Base-by-base conservation (phyloP, 2,329 filamentous ascomycete species). In the Fusarium hostae region DNA sequence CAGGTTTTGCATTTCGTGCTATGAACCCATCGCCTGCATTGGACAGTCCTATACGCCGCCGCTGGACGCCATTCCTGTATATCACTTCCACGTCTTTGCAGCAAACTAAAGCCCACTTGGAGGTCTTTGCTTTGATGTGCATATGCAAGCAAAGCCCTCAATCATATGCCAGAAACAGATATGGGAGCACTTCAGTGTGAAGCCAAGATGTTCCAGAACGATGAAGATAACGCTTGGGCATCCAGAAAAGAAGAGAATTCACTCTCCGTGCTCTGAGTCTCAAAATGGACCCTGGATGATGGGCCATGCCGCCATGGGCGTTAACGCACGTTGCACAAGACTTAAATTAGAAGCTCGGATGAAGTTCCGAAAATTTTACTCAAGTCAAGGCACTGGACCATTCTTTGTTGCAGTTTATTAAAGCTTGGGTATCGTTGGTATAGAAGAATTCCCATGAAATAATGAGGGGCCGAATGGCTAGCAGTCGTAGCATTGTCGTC, bases 201-300 rank as follows among this genome's bases (percentile, higher is more conserved):
- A 47, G 28, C 39, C n/a, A 56, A 66, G 37, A 58, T 20, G 40
- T 72, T 72, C 57, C 65, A 70, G 65, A 72, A 72, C 56, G 47
- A 43, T 50, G 32, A 51, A 58, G 28, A 22, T 43, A 58, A 55
- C 41, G 52, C 65, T 72, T 70, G 28, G 69, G 37, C 51, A 37
- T 40, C 6, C n/a, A 50, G 16, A 18, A 32, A 37, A 51, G 35
- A 37, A 43, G 30, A 35, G 8, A 52, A 48, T 47, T 39, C 34
- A 22, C 26, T 45, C 28, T 24, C 40, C 16, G 45, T 55, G 34
- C 63, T 32, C 39, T 48, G 39, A 57, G 56, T 39, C 47, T 50
- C 45, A 22, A 59, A 51, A 43, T 41, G 55, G n/a, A 39, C 64
- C 64, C 59, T 66, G 55, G 40, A 41, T 47, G 63, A 39, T 51